These are phyloP conservation scores for Phaeotremella fagi DNA, from an alignment of 768 basidiomycete species.

Conservation along the genomic window DNA sequence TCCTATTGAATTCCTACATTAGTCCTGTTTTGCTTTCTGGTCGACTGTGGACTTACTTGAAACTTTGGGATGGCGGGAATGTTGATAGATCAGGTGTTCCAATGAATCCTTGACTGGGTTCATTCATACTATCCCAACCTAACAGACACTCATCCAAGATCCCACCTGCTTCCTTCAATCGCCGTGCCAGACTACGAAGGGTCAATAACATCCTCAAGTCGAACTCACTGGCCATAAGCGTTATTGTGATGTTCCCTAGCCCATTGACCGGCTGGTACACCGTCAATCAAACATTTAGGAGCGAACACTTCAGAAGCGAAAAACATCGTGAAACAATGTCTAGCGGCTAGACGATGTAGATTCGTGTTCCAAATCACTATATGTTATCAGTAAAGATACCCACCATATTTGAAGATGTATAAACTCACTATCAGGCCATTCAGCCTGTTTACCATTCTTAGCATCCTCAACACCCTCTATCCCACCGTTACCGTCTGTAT, in stretches of 20 bases:
- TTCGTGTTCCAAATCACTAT: constrained; percentile 97
- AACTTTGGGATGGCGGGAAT: constrained; percentile 63
- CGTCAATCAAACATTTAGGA: constrained; percentile 84
- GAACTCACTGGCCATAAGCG: constrained; percentile 59
- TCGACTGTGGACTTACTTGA: constrained; percentile 27
- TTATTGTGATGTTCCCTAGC: constrained; percentile 70
- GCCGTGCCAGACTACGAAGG: constrained; percentile 57
- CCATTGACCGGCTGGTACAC: constrained; percentile 85
- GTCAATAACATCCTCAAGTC: background rate
- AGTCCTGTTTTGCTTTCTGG: background rate
- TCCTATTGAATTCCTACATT: constrained; percentile 55
- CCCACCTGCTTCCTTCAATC: constrained; percentile 66
- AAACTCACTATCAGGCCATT: constrained; percentile 36
- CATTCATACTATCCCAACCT: constrained; percentile 96
- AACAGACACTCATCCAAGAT: constrained; percentile 81
- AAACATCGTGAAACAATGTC: constrained; percentile 91
- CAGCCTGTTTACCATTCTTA: constrained; percentile 12
- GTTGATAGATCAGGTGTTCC: constrained; percentile 64
- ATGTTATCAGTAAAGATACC: constrained; percentile 72
- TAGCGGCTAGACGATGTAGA: constrained; percentile 77
- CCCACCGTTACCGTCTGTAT: constrained; percentile 21
- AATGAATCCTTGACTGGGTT: constrained; percentile 80
- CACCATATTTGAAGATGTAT: constrained; percentile 17
- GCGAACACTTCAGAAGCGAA: constrained; percentile 86
- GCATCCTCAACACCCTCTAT: constrained; percentile 25